Evolutionary conservation across 345 rosid species (phyloP).

Genomic region (Acer negundo): DNA sequence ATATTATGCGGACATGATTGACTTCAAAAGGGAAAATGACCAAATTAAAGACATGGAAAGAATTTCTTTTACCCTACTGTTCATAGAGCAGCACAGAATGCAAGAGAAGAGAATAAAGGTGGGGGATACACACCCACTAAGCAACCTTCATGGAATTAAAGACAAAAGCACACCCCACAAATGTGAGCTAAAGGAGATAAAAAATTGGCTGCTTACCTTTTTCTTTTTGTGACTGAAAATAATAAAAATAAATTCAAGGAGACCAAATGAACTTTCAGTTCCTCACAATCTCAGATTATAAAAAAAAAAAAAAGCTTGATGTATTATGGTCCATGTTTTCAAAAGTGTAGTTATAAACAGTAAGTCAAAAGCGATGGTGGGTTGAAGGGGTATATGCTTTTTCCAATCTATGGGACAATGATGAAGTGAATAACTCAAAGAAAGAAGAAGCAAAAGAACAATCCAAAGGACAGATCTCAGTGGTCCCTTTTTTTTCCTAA

Average conservation of each 20-base stretch:
- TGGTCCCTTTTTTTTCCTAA: constrained; percentile 35
- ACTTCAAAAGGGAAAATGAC: constrained; percentile 8
- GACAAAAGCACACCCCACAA: constrained; percentile 25
- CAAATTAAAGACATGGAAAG: not conserved
- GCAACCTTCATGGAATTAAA: constrained; percentile 19
- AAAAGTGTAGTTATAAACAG: constrained; percentile 9
- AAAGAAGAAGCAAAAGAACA: constrained; percentile 33
- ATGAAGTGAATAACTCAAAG: constrained; percentile 26
- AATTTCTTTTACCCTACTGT: not conserved
- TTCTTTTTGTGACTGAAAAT: not conserved
- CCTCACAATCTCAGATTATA: not conserved
- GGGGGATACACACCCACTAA: constrained; percentile 20
- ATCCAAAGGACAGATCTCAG: constrained; percentile 36
- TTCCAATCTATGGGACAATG: constrained; percentile 24
- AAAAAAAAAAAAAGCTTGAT: constrained; percentile 2
- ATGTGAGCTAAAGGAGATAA: constrained; percentile 2
- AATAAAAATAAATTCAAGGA: not conserved
- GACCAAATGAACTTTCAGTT: not conserved
- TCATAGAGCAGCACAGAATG: not conserved
- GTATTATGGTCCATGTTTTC: not conserved
- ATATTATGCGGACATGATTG: constrained; percentile 31
- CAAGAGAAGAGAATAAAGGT: not conserved
- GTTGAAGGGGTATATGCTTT: not conserved
- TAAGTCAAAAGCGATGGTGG: not conserved
- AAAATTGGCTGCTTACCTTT: not conserved